Percentiles rank a stretch among this genome's conserved stretches.
Conservation (phyloP, 2,329 filamentous ascomycete genomes). For the Grosmannia serpens region DNA sequence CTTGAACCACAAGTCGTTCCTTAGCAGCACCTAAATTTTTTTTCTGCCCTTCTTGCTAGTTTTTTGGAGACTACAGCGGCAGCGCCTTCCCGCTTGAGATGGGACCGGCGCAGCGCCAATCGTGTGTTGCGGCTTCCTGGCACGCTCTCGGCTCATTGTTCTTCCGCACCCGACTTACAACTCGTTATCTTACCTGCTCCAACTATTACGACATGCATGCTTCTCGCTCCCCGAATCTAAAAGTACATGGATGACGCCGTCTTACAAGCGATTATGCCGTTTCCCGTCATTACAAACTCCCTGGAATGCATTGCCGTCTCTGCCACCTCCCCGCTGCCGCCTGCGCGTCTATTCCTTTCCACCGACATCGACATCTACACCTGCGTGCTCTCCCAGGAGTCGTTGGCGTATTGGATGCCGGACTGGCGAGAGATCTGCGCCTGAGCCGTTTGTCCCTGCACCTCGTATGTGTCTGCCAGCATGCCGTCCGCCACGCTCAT, state of each 20-base stretch:
- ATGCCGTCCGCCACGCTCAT: conserved; percentile 72
- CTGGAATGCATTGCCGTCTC: neutral
- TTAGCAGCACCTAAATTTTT: neutral
- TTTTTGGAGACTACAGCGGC: neutral
- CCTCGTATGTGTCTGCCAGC: conserved; percentile 62
- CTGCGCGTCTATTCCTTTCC: neutral
- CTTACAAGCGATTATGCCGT: too few species aligned
- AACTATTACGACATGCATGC: neutral
- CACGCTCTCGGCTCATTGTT: neutral
- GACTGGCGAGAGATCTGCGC: conserved; percentile 28
- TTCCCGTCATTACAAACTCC: neutral
- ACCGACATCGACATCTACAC: neutral
- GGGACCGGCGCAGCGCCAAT: neutral
- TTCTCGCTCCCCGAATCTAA: too few species aligned
- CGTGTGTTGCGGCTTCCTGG: neutral
- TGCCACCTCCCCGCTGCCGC: neutral
- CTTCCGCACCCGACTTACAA: neutral
- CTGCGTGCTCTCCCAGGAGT: conserved; percentile 25
- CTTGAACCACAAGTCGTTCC: neutral
- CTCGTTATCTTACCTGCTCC: neutral
- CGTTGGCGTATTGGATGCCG: conserved; percentile 29
- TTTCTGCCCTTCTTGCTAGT: neutral
- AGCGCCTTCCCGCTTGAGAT: neutral
- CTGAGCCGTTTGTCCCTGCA: conserved; percentile 43
- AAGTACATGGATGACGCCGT: neutral